These are phyloP conservation scores for Citrullus colocynthis DNA, from an alignment of 306 rosid genomes.

Conservation along the genomic window DNA sequence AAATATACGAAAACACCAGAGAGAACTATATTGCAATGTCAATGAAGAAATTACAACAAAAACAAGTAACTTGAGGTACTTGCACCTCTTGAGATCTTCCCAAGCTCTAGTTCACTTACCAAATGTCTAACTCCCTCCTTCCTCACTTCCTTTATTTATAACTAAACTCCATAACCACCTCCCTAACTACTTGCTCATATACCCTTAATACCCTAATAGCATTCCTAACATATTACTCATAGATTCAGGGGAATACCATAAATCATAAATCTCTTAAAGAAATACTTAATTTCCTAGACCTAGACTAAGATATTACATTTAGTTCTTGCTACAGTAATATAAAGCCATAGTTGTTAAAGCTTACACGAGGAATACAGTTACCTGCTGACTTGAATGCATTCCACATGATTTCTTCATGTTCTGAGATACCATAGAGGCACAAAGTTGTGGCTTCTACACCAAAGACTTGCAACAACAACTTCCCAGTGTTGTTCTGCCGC, in stretches of 20 bases:
- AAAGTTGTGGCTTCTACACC: conserved; percentile 69
- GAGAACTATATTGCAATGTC: no score
- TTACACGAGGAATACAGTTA: conserved; percentile 10
- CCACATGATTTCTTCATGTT: conserved; percentile 93
- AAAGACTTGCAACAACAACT: conserved; percentile 76
- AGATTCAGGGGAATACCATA: not conserved
- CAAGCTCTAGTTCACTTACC: no score
- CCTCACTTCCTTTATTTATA: no score
- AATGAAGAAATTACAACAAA: no score
- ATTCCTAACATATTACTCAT: not conserved
- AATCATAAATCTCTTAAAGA: not conserved
- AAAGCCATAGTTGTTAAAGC: not conserved
- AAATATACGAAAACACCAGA: no score
- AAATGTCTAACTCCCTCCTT: no score
- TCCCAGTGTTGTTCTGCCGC: conserved; percentile 89
- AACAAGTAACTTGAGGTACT: no score
- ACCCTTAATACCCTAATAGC: no score
- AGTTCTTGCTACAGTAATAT: not conserved
- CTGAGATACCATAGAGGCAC: conserved; percentile 74
- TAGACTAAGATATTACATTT: not conserved
- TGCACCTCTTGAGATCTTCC: no score
- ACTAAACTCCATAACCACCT: no score
- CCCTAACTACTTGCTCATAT: no score
- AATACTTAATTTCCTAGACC: not conserved
- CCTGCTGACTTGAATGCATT: conserved; percentile 70